These are phyloP conservation scores for Saccharomyces pastorianus DNA, from an alignment of 1,139 yeast genomes.

Conservation along the genomic window DNA sequence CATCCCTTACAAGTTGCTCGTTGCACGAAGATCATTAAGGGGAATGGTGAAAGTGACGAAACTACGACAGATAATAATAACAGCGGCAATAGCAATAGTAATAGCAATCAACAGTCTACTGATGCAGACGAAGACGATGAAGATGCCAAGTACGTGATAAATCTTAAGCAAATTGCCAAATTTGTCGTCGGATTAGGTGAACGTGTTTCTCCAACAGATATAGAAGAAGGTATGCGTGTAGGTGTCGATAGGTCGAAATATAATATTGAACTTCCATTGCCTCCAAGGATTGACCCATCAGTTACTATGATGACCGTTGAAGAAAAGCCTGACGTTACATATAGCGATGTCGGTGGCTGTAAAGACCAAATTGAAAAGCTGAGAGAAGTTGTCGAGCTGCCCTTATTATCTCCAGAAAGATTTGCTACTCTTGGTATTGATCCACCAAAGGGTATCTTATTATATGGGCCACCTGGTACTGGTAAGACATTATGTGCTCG, in stretches of 20 bases:
- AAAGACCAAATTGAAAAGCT: constrained; percentile 95
- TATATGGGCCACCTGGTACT: constrained; percentile 98
- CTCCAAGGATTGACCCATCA: constrained; percentile 94
- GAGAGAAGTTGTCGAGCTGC: constrained; percentile 94
- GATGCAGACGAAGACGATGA: constrained; percentile 55
- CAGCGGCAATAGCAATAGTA: constrained; percentile 1
- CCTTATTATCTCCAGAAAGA: constrained; percentile 88
- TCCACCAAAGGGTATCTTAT: constrained; percentile 93
- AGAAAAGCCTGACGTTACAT: constrained; percentile 90
- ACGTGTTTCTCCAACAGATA: constrained; percentile 94
- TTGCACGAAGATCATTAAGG: constrained; percentile 91
- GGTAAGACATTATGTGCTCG: constrained; percentile 97
- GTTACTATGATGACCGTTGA: constrained; percentile 99
- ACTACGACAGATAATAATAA: constrained; percentile 22
- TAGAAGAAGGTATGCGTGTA: constrained; percentile 98
- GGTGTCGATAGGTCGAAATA: constrained; percentile 97
- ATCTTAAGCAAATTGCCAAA: constrained; percentile 95
- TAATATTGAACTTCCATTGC: constrained; percentile 92
- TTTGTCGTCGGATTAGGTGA: constrained; percentile 96
- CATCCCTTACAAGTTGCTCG: constrained; percentile 97
- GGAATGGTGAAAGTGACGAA: constrained; percentile 25
- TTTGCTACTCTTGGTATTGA: constrained; percentile 94
- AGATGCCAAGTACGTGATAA: constrained; percentile 86
- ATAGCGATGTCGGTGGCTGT: constrained; percentile 93
- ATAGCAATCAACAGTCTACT: constrained; percentile 6